These are phyloP conservation scores for Sporothrix globosa DNA, from an alignment of 2,329 filamentous ascomycete species.

Conservation along the genomic window DNA sequence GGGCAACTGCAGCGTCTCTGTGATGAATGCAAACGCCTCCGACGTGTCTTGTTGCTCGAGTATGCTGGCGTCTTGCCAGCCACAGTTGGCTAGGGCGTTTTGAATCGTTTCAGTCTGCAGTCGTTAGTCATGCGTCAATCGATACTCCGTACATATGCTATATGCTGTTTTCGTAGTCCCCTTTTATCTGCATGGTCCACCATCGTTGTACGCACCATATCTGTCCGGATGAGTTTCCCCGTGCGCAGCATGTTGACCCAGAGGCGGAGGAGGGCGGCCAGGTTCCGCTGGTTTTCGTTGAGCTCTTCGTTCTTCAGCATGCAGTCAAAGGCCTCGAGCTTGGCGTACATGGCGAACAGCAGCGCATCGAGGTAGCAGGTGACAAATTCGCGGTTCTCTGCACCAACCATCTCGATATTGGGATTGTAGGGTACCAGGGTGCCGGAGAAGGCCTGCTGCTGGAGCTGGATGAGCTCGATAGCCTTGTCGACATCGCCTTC, in stretches of 20 bases:
- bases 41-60: slow-evolving; percentile 92
- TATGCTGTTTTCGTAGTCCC: too few species aligned
- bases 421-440: slow-evolving; percentile 76
- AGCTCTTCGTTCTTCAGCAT: slow-evolving; percentile 83
- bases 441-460: slow-evolving; percentile 80
- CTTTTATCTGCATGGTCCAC: background rate
- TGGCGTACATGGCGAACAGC: slow-evolving; percentile 93
- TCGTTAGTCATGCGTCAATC: background rate
- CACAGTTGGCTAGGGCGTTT: slow-evolving; percentile 78
- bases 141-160: background rate
- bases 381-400: slow-evolving; percentile 80
- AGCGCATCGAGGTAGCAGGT: slow-evolving; percentile 95
- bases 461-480: slow-evolving; percentile 73
- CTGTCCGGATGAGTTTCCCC: slow-evolving; percentile 80
- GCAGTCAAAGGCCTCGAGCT: slow-evolving; percentile 86
- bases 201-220: slow-evolving; percentile 64
- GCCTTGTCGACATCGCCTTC: slow-evolving; percentile 73
- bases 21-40: slow-evolving; percentile 94
- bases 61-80: slow-evolving; percentile 79
- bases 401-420: slow-evolving; percentile 73
- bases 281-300: slow-evolving; percentile 69
- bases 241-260: slow-evolving; percentile 93
- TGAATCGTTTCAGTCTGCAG: slow-evolving; percentile 57
- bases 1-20: slow-evolving; percentile 83
- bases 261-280: slow-evolving; percentile 77